Conservation (phyloP, 148 eudicot genomes). For the Beta vulgaris region DNA sequence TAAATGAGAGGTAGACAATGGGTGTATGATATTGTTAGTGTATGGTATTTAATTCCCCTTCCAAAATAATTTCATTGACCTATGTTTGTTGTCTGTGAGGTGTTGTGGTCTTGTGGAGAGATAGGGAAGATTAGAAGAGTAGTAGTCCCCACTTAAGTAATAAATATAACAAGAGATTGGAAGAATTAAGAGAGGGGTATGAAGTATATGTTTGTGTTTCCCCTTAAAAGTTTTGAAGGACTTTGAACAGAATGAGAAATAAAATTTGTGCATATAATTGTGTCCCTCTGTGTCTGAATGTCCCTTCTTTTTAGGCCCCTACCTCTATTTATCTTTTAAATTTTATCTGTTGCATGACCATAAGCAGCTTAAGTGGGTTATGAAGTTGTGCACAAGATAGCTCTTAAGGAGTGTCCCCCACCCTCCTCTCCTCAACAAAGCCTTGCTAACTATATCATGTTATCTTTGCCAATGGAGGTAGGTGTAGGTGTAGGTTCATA, state of each 20-base stretch:
- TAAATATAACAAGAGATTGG: conserved; percentile 16
- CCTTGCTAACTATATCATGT: conserved; percentile 23
- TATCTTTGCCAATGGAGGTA: conserved; percentile 24
- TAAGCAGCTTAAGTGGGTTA: conserved; percentile 14
- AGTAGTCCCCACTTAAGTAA: conserved; percentile 16
- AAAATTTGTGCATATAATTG: conserved; percentile 12
- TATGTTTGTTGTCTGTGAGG: conserved; percentile 20
- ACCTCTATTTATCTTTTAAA: not conserved
- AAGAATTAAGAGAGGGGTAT: not conserved
- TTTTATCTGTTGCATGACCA: conserved; percentile 18
- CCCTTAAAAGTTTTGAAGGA: conserved; percentile 9
- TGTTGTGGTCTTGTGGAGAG: conserved; percentile 11
- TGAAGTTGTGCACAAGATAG: conserved; percentile 18
- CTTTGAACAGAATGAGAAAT: not conserved
- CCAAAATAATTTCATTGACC: conserved; percentile 19
- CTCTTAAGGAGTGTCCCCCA: conserved; percentile 28
- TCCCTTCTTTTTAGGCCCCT: conserved; percentile 25
- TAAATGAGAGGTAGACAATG: conserved; percentile 27
- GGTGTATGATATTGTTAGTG: conserved; percentile 5
- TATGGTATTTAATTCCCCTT: conserved; percentile 11
- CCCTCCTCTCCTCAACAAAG: conserved; percentile 7
- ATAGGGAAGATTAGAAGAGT: conserved; percentile 21
- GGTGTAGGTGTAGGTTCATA: conserved; percentile 18
- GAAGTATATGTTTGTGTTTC: conserved; percentile 20
- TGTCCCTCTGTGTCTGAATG: conserved; percentile 23